Percentiles rank a stretch among this genome's conserved stretches.
Conservation (phyloP, 2,329 filamentous ascomycete species). For the Aspergillus piperis region DNA sequence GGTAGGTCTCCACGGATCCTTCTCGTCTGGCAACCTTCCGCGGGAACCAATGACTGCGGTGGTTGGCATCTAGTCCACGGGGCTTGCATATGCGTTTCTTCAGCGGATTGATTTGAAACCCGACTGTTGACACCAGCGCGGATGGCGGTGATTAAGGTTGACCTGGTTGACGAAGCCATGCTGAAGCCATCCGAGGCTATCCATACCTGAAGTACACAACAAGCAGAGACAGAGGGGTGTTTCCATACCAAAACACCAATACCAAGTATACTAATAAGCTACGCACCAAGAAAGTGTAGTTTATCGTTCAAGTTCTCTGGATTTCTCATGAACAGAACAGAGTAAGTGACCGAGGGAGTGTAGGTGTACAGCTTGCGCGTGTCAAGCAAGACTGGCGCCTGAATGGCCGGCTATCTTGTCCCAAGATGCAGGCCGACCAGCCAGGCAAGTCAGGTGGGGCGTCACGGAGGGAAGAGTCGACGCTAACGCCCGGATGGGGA, state of each 20-base stretch:
- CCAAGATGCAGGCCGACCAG: slow-evolving; percentile 15
- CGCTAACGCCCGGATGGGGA: background rate
- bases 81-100: background rate
- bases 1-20: background rate
- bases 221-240: background rate
- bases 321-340: too few species aligned
- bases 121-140: background rate
- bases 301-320: too few species aligned
- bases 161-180: background rate
- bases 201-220: too few species aligned
- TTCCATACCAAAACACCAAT: background rate
- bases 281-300: too few species aligned
- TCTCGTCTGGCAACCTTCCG: background rate
- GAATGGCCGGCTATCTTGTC: background rate
- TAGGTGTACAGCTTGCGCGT: background rate
- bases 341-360: too few species aligned
- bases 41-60: slow-evolving; percentile 1
- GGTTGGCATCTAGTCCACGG: background rate
- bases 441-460: slow-evolving; percentile 11
- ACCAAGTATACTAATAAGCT: too few species aligned
- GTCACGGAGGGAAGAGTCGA: background rate
- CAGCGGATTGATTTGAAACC: background rate
- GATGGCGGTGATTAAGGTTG: background rate
- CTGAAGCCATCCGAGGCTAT: too few species aligned
- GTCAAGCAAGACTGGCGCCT: background rate